Evolutionary conservation across 139 green algal species (phyloP), one percentile per base, ranked within the genome.

Genomic region (Micractinium sp.): DNA sequence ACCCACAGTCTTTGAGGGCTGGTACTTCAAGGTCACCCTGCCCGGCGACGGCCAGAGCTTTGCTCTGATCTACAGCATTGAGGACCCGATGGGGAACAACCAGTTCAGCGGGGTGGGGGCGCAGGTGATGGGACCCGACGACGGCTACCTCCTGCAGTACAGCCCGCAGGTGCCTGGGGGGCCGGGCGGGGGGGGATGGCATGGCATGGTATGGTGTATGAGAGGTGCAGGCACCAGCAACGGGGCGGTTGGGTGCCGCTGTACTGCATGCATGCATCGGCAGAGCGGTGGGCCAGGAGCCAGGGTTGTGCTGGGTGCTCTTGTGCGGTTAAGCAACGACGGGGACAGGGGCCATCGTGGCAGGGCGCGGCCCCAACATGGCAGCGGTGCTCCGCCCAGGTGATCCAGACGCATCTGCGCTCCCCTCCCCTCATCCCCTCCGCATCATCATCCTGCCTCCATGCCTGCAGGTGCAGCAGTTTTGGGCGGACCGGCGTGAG

Each of bases 11-110:
- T 99, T 99, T 89, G 98, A 99, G 89, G 98, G 98, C 3, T 99
- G 98, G 98, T 99, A 99, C 91, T 99, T 96, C 41, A 87, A 95
- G 88, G 94, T 99, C 1, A 95, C 94, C 7, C 90, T 99, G 22
- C 96, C 97, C 3, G 95, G 96, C 5, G 92, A 92, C n/a, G 92
- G 92, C 25, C 87, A 98, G 66, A 97, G 93, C 92, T 99, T 99
- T 91, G 97, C 97, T 0, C 93, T 98, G 39, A 99, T 99, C 74
- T 99, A 99, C 93, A 97, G 94, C 9, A 92, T 99, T 1, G 97
- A 99, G 86, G 95, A 99, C 91, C 97, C 97, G 16, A 75, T 79
- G 0, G 94, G 94, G 47, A 85, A 93, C 79, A 88, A 83, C 69
- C 38, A 77, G 2, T 85, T 36, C 69, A 85, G 81, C 85, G 91